Conservation (phyloP, 495 filamentous ascomycete genomes). For the Oidiodendron maius region DNA sequence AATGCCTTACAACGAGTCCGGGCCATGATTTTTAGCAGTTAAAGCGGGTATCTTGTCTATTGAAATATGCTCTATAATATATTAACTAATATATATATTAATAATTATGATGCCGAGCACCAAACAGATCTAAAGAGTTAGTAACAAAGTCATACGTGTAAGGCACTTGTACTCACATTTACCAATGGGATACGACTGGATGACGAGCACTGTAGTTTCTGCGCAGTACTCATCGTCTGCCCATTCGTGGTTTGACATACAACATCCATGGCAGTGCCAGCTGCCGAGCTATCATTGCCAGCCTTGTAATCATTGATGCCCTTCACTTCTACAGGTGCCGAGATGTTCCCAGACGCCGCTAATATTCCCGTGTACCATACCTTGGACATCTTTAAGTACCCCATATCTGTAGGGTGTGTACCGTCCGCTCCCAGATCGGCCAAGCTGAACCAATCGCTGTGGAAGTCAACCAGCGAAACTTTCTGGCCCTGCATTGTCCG, state of each 20-base stretch:
- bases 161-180: too few species aligned
- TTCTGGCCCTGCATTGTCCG: conserved; percentile 26
- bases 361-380: conserved; percentile 41
- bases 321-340: not conserved
- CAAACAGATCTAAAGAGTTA: too few species aligned
- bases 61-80: too few species aligned
- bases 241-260: too few species aligned
- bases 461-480: conserved; percentile 46
- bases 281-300: not conserved
- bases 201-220: not conserved
- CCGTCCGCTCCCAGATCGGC: conserved; percentile 26
- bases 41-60: too few species aligned
- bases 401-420: conserved; percentile 43
- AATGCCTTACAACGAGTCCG: too few species aligned
- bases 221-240: not conserved
- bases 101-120: too few species aligned
- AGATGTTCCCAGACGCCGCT: not conserved
- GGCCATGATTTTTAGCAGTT: too few species aligned
- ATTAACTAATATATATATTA: too few species aligned
- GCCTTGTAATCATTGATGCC: not conserved
- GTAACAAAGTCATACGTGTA: too few species aligned
- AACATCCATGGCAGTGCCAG: not conserved
- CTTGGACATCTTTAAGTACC: conserved; percentile 48
- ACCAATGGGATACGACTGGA: not conserved
- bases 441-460: conserved; percentile 13